phyloP scores from a whole-genome alignment of 1,284 basidiomycete genomes.

The Earliella scabrosa region DNA sequence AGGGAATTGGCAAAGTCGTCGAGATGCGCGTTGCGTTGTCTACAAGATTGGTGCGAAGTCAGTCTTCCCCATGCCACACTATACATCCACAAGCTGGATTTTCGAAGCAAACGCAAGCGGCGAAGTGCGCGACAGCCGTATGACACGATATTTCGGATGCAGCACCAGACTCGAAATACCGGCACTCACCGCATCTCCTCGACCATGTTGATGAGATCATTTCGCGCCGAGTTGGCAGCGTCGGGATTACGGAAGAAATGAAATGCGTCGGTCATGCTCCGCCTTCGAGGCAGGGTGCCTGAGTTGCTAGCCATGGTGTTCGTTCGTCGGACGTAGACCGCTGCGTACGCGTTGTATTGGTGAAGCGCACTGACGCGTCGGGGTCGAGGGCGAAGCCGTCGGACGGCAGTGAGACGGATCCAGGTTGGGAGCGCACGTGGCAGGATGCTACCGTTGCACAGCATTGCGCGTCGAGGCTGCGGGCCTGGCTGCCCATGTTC shows the following conservation, averaged over 20 bases:
- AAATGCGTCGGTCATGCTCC: conserved; percentile 22
- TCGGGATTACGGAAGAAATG: conserved; percentile 13
- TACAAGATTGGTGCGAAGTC: conserved; percentile 2
- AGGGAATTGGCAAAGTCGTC: conserved; percentile 40
- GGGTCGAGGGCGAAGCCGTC: no score
- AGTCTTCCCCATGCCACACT: no score
- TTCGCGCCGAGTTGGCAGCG: conserved; percentile 4
- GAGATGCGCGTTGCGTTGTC: conserved; percentile 15
- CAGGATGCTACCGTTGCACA: no score
- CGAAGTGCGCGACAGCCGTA: neutral
- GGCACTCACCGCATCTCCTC: conserved; percentile 15
- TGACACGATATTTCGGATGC: no score
- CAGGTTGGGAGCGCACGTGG: no score
- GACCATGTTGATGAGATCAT: conserved; percentile 15
- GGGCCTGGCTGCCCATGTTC: no score
- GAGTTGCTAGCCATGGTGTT: conserved; percentile 3
- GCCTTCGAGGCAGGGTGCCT: conserved; percentile 9
- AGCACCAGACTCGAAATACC: neutral
- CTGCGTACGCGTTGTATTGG: no score
- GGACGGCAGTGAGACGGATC: no score
- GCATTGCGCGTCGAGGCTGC: no score
- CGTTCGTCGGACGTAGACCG: no score
- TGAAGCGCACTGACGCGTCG: no score
- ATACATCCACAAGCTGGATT: no score
- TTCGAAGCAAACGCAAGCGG: neutral